These are phyloP conservation scores for Lachancea sp. DNA, from an alignment of 805 yeast species.

Conservation along the genomic window DNA sequence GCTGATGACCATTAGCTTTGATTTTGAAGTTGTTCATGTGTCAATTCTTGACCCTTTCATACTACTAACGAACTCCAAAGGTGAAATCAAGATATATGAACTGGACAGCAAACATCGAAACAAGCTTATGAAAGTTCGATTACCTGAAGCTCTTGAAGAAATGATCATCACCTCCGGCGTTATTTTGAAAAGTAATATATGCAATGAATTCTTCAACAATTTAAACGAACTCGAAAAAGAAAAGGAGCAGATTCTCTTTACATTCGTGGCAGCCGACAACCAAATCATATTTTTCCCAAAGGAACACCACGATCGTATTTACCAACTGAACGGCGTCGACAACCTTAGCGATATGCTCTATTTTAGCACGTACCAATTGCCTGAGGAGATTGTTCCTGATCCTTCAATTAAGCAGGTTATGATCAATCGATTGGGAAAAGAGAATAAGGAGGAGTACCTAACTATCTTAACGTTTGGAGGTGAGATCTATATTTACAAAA, in stretches of 20 bases:
- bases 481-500: constrained; percentile 62
- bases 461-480: constrained; percentile 76
- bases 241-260: constrained; percentile 39
- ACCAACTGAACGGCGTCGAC: constrained; percentile 35
- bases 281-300: constrained; percentile 59
- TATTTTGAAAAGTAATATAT: constrained; percentile 45
- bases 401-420: constrained; percentile 68
- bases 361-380: constrained; percentile 31
- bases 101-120: constrained; percentile 33
- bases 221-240: constrained; percentile 20
- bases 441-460: constrained; percentile 52
- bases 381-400: constrained; percentile 49
- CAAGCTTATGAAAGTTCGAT: constrained; percentile 32
- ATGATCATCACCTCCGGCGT: constrained; percentile 66
- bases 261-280: constrained; percentile 72
- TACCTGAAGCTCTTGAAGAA: constrained; percentile 35
- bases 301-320: constrained; percentile 39
- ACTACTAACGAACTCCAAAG: constrained; percentile 57
- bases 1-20: constrained; percentile 44
- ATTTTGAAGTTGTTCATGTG: constrained; percentile 59
- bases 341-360: constrained; percentile 37
- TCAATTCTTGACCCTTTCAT: constrained; percentile 57
- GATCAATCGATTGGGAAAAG: constrained; percentile 59
- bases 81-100: constrained; percentile 60
- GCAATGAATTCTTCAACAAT: constrained; percentile 36